Base-by-base conservation (phyloP, 2,329 filamentous ascomycete species). In the Plenodomus lindquistii region DNA sequence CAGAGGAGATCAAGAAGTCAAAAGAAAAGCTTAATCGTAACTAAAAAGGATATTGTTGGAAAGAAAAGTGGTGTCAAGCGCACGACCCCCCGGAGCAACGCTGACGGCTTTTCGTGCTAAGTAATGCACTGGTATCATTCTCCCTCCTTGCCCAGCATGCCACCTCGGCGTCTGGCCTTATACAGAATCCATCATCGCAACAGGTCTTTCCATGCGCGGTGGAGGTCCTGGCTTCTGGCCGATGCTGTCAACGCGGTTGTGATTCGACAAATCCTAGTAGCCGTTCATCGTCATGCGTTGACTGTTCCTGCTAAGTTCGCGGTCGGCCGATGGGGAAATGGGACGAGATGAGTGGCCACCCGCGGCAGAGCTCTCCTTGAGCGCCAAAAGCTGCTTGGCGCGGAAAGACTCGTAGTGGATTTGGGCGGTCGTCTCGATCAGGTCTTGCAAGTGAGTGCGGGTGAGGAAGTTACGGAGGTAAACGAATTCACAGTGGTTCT, bases 361-460 rank as follows among this genome's bases (percentile, higher is more conserved):
- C 60, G 91, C 89, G 63, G 91, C 90, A 71, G 90, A 96, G 82
- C 89, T 96, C 82, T 99, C 94, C 85, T 97, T 99, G 73, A 99
- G 84, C 49, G 94, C 94, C 71, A 99, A 80, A 68, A 99, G 82
- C 78, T 99, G 94, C 86, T 99, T 99, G 69, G 94, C 92, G 77
- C 94, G 92, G 92, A 99, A 99, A 51, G 91, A 96, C 83, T 99
- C 94, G 82, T 99, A 99, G 83, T 99, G 94, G 77, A 97, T 99
- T 81, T 99, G 94, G 64, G 92, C 97, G 40, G 94, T 99, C 24
- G 94, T 99, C 80, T 99, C 94, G 76, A 99, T 97, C 62, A 99
- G 85, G 71, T 99, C 94, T 82, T 99, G 94, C 48, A 99, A 85
- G 77, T 99, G 94, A 57, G 94, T 97, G 72, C 94, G 91, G 66